phyloP scores from a whole-genome alignment of 208 protist species.

The Crithidia sp. region DNA sequence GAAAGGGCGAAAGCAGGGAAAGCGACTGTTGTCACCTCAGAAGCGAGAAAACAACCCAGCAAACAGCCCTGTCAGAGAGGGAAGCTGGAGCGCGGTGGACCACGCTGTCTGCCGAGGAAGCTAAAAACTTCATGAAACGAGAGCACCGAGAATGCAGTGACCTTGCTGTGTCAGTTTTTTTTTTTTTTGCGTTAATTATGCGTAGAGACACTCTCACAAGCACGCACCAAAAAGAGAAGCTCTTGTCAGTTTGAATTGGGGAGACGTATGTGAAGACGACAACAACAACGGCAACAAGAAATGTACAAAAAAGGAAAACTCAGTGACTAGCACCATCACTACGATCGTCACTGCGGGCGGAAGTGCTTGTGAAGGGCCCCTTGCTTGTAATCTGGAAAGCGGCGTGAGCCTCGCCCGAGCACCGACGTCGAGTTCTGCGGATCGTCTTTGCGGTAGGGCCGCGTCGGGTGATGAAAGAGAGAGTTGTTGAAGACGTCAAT shows the following conservation, averaged over 20 bases:
- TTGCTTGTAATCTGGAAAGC: conserved; percentile 82
- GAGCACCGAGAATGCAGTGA: no score
- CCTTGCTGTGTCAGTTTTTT: not conserved
- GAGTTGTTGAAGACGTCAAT: conserved; percentile 80
- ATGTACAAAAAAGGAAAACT: not conserved
- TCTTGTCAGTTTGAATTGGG: no score
- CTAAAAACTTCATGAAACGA: no score
- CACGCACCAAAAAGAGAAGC: no score
- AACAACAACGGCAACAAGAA: not conserved
- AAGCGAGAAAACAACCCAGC: no score
- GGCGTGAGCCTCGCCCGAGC: conserved; percentile 51
- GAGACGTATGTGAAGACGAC: not conserved
- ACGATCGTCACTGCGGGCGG: conserved; percentile 47
- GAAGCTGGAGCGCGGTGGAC: no score
- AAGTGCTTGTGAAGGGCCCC: conserved; percentile 67
- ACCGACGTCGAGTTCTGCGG: conserved; percentile 73
- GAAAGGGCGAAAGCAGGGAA: no score
- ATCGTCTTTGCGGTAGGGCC: conserved; percentile 63
- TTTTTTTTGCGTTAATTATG: not conserved
- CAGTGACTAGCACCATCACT: not conserved
- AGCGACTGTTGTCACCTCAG: no score
- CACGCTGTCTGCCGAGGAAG: no score
- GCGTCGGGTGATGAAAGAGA: conserved; percentile 78
- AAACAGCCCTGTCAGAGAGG: no score
- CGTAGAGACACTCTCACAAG: not conserved